phyloP scores from a whole-genome alignment of 2,329 filamentous ascomycete genomes.

The Aschersonia sp. region DNA sequence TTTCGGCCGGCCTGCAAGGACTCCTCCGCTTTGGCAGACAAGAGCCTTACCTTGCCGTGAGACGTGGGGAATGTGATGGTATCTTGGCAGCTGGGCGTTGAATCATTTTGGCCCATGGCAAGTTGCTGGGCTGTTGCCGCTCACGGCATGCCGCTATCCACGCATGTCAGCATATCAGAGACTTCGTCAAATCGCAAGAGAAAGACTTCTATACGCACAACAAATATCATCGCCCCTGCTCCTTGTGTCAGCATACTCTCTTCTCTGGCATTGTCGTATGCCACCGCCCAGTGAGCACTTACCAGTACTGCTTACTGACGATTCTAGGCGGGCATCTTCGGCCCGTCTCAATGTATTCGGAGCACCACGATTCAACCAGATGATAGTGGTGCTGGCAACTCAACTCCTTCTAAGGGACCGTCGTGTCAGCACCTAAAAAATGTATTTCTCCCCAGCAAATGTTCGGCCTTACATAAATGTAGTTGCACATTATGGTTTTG shows the following conservation, averaged over 20 bases:
- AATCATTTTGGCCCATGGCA: slow-evolving; percentile 23
- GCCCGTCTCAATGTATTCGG: slow-evolving; percentile 29
- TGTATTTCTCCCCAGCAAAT: neutral
- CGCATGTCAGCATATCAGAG: neutral
- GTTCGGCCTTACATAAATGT: slow-evolving; percentile 26
- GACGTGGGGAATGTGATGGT: slow-evolving; percentile 11
- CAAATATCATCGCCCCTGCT: slow-evolving; percentile 28
- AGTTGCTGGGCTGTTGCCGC: slow-evolving; percentile 22
- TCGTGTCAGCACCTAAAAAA: neutral
- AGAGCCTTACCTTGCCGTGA: slow-evolving; percentile 11
- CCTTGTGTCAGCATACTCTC: slow-evolving; percentile 9
- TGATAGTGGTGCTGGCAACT: slow-evolving; percentile 38
- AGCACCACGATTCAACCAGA: slow-evolving; percentile 29
- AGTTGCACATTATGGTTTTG: slow-evolving; percentile 30
- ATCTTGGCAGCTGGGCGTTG: slow-evolving; percentile 16
- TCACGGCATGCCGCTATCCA: slow-evolving; percentile 23
- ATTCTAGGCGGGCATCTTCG: slow-evolving; percentile 26
- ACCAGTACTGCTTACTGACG: slow-evolving; percentile 31
- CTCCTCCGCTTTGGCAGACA: too few relatives aligned
- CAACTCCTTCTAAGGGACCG: slow-evolving; percentile 27
- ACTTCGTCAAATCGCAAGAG: neutral
- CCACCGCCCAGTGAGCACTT: slow-evolving; percentile 7
- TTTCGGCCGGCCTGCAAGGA: too few relatives aligned
- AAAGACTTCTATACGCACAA: slow-evolving; percentile 18
- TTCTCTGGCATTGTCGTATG: neutral